Conservation (phyloP, 257 asterid species). For the Fraxinus cuspidata region DNA sequence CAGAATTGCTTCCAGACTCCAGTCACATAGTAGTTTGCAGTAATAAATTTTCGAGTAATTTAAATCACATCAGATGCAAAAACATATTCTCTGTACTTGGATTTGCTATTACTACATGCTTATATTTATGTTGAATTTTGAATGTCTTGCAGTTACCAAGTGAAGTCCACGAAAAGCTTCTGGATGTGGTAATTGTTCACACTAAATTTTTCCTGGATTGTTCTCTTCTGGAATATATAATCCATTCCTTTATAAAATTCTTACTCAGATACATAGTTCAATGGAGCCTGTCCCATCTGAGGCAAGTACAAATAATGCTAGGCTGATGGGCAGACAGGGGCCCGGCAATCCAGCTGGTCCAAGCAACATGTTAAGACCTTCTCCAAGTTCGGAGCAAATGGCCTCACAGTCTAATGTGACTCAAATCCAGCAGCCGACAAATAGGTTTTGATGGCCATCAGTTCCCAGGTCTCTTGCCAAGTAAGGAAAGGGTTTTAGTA, state of each 20-base stretch:
- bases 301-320: conserved; percentile 37
- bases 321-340: conserved; percentile 56
- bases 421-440: conserved; percentile 67
- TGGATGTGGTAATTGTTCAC: conserved; percentile 56
- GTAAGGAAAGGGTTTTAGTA: neutral
- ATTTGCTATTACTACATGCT: conserved; percentile 6
- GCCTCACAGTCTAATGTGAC: conserved; percentile 61
- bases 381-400: conserved; percentile 79
- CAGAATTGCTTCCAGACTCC: neutral
- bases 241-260: conserved; percentile 22
- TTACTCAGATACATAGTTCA: conserved; percentile 52
- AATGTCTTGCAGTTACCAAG: conserved; percentile 63
- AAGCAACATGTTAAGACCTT: conserved; percentile 60
- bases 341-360: conserved; percentile 50
- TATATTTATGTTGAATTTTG: conserved; percentile 28
- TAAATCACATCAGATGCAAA: conserved; percentile 6
- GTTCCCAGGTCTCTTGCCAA: conserved; percentile 6
- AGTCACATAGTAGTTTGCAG: neutral
- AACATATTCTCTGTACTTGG: conserved; percentile 4
- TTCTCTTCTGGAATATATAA: conserved; percentile 10
- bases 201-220: neutral
- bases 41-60: neutral
- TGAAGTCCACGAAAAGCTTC: conserved; percentile 76
- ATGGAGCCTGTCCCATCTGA: conserved; percentile 65
- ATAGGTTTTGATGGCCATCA: conserved; percentile 57